phyloP scores from a whole-genome alignment of 345 rosid genomes.

The Salix caprea region DNA sequence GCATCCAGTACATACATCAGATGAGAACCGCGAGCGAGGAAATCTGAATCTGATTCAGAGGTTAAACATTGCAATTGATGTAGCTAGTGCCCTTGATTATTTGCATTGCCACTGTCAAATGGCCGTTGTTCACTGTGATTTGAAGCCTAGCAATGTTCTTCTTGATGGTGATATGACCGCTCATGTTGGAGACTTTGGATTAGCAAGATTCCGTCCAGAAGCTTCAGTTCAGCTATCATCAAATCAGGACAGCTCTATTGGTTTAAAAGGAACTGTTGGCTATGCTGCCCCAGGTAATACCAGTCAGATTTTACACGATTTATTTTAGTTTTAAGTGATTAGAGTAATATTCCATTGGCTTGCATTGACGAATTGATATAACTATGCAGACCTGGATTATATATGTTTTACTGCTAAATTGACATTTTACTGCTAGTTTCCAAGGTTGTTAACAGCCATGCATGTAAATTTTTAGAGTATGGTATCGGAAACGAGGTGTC shows the following conservation, averaged over 20 bases:
- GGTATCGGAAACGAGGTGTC: constrained; percentile 9
- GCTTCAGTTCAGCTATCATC: background rate
- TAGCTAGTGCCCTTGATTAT: background rate
- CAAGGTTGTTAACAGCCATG: too few species aligned
- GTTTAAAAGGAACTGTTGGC: constrained; percentile 2
- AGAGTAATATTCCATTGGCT: background rate
- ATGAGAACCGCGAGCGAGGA: background rate
- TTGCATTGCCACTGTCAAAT: background rate
- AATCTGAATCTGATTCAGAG: background rate
- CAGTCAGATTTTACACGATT: background rate
- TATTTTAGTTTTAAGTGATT: background rate
- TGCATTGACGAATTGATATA: background rate
- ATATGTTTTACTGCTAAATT: too few species aligned
- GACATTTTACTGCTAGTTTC: too few species aligned
- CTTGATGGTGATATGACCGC: constrained; percentile 14
- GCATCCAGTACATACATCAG: background rate
- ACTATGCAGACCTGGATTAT: too few species aligned
- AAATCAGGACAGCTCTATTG: background rate
- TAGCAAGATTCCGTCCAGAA: constrained; percentile 8
- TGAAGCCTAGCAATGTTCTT: constrained; percentile 23
- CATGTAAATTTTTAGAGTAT: constrained; percentile 5
- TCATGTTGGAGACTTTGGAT: constrained; percentile 18
- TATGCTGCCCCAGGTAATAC: constrained; percentile 8
- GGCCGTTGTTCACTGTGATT: constrained; percentile 8
- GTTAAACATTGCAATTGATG: constrained; percentile 1